Evolutionary conservation across 1,139 yeast genomes (phyloP).

Genomic region (Saccharomyces hybrid): DNA sequence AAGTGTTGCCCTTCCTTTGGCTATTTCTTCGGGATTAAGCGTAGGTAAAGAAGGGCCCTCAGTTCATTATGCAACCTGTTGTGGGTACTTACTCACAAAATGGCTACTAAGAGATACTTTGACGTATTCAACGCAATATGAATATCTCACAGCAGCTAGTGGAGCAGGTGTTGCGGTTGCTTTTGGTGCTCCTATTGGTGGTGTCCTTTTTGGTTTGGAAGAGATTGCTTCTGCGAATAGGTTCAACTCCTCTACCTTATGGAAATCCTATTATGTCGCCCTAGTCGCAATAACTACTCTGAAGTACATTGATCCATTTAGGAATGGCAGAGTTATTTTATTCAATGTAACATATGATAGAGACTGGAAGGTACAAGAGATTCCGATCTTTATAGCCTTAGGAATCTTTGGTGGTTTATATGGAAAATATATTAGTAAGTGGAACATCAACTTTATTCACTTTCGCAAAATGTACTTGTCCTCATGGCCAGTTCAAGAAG

Average conservation of each 20-base stretch:
- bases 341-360: conserved; percentile 82
- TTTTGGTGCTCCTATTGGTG: conserved; percentile 91
- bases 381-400: conserved; percentile 66
- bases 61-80: conserved; percentile 77
- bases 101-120: conserved; percentile 41
- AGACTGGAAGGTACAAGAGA: conserved; percentile 81
- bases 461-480: conserved; percentile 64
- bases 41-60: conserved; percentile 92
- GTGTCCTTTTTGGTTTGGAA: conserved; percentile 80
- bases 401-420: conserved; percentile 91
- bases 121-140: conserved; percentile 39
- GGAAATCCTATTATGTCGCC: conserved; percentile 90
- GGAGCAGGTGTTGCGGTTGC: conserved; percentile 94
- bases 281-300: conserved; percentile 78
- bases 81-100: conserved; percentile 38
- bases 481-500: conserved; percentile 51
- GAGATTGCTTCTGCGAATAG: conserved; percentile 34
- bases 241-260: conserved; percentile 70
- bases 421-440: conserved; percentile 73
- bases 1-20: conserved; percentile 72
- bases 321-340: conserved; percentile 89
- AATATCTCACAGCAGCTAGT: conserved; percentile 64
- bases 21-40: conserved; percentile 84
- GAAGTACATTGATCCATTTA: conserved; percentile 72
- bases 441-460: conserved; percentile 69